These are phyloP conservation scores for Grosmannia serpens DNA, from an alignment of 2,329 filamentous ascomycete species.

Conservation along the genomic window DNA sequence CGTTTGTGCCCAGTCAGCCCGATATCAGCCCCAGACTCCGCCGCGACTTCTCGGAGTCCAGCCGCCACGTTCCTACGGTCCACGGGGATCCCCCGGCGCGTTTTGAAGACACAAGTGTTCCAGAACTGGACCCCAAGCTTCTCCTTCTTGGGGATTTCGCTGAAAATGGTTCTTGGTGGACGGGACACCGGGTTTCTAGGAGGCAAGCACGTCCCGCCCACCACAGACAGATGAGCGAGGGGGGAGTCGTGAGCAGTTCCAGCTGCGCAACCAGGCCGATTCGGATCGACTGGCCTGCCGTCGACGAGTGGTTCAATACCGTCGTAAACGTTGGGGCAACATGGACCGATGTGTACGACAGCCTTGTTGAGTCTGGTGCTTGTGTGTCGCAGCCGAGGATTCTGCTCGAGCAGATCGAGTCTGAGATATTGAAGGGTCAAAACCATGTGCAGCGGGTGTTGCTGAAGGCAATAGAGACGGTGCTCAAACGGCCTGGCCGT, in stretches of 20 bases:
- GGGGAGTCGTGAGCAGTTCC: constrained; percentile 13
- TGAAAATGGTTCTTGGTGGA: constrained; percentile 78
- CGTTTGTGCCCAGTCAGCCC: constrained; percentile 37
- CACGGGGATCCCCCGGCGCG: no score
- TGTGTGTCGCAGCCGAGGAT: constrained; percentile 24
- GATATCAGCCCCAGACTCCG: neutral
- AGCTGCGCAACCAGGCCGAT: constrained; percentile 26
- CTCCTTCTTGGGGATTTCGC: constrained; percentile 62
- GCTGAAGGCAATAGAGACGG: constrained; percentile 65
- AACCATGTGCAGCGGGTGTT: constrained; percentile 57
- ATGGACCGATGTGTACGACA: constrained; percentile 52
- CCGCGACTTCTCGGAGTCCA: neutral
- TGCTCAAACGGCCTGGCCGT: constrained; percentile 69
- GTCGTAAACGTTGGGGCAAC: constrained; percentile 55
- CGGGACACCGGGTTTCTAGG: constrained; percentile 41
- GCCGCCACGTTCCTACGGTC: neutral
- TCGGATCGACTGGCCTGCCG: constrained; percentile 61
- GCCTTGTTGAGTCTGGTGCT: constrained; percentile 29
- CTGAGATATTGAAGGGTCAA: constrained; percentile 43
- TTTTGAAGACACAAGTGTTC: constrained; percentile 18
- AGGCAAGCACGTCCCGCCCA: neutral
- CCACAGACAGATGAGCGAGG: constrained; percentile 20
- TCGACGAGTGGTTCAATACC: constrained; percentile 63
- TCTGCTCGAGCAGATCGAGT: constrained; percentile 29
- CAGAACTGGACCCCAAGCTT: constrained; percentile 61